These are phyloP conservation scores for Curvularia sp. DNA, from an alignment of 2,329 filamentous ascomycete genomes.

Conservation along the genomic window DNA sequence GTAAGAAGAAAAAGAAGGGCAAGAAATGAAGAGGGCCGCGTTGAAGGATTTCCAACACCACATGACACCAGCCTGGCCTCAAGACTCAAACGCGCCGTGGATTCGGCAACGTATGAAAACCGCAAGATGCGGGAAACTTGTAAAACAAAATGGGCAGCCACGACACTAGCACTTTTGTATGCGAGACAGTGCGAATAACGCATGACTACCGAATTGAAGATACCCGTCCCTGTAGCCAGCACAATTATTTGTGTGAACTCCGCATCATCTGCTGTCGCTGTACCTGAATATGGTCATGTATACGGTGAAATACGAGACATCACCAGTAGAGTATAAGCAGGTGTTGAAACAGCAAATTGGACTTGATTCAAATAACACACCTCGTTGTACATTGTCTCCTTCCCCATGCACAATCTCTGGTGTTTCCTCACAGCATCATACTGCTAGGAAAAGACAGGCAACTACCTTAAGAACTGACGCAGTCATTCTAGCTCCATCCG, in stretches of 20 bases:
- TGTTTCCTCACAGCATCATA: background rate
- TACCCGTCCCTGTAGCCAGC: constrained; percentile 4
- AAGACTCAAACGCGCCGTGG: background rate
- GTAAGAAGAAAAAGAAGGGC: constrained; percentile 61
- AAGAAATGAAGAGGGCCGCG: constrained; percentile 53
- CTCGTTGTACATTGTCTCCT: background rate
- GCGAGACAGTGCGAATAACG: background rate
- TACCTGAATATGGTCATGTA: background rate
- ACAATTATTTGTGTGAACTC: background rate
- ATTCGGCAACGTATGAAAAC: background rate
- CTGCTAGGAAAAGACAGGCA: background rate
- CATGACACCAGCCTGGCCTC: background rate
- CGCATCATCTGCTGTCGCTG: background rate
- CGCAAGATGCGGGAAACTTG: background rate
- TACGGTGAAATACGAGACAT: background rate
- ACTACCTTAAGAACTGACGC: too few species aligned
- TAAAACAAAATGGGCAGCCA: background rate
- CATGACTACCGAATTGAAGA: constrained; percentile 10
- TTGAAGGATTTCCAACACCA: background rate
- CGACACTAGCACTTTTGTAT: background rate
- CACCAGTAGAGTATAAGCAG: background rate
- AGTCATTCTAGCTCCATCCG: background rate
- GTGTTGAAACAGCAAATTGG: background rate
- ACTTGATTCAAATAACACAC: background rate
- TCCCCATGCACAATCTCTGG: background rate